Evolutionary conservation across 202 grass and related monocot species (phyloP).

Genomic region (Digitaria exilis): DNA sequence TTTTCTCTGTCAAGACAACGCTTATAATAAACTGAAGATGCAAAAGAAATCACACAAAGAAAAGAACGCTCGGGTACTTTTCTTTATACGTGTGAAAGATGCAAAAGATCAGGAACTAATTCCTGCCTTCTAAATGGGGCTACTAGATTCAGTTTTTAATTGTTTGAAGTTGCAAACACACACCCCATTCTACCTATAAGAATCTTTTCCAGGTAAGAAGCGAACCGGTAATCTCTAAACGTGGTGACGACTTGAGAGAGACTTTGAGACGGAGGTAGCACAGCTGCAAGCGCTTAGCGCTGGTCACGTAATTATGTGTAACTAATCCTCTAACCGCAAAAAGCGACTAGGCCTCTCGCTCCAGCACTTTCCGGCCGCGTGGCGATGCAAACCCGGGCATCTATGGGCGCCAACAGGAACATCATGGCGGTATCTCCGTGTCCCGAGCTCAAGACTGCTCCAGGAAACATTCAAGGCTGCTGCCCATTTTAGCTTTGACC

Average conservation of each 20-base stretch:
- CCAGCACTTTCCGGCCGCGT: neutral
- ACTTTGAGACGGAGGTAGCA: neutral
- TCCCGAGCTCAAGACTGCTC: neutral
- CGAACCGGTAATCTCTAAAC: neutral
- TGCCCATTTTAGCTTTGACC: slow-evolving; percentile 20
- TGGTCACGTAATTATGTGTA: neutral
- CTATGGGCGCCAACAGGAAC: slow-evolving; percentile 37
- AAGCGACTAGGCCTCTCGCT: neutral
- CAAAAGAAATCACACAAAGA: neutral
- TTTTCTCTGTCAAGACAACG: no score
- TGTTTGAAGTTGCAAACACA: neutral
- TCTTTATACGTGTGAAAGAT: neutral
- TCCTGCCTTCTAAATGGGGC: neutral
- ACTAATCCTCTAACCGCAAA: slow-evolving; percentile 30
- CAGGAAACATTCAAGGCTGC: slow-evolving; percentile 15
- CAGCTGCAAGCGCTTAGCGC: neutral
- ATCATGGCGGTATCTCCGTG: neutral
- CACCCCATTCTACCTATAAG: neutral
- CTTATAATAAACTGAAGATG: neutral
- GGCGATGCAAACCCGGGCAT: slow-evolving; percentile 1
- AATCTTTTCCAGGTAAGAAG: neutral
- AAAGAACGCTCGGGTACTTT: neutral
- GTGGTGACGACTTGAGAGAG: slow-evolving; percentile 26
- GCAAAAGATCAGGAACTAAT: neutral
- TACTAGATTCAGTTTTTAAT: neutral